phyloP scores from a whole-genome alignment of 371 early-diverging fungal genomes.

The Rhizopus delemar region DNA sequence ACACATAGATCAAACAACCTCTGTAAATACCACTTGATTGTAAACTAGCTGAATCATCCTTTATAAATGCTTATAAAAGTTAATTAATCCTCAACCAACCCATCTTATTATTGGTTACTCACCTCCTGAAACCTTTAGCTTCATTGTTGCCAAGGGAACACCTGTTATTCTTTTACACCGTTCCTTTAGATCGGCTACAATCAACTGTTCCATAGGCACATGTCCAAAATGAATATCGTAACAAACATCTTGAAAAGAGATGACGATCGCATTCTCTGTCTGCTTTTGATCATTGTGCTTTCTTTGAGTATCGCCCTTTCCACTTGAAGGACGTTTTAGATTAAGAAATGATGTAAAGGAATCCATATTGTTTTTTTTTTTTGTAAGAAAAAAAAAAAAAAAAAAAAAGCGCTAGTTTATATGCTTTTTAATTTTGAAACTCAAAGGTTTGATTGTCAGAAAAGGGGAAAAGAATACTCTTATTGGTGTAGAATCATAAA shows the following conservation, averaged over 20 bases:
- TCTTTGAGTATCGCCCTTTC: background rate
- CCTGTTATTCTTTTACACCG: slow-evolving; percentile 28
- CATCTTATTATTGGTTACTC: background rate
- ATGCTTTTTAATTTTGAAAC: no score
- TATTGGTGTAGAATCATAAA: no score
- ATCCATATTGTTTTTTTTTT: background rate
- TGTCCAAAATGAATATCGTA: slow-evolving; percentile 30
- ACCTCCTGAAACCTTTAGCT: slow-evolving; percentile 36
- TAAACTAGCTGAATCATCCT: slow-evolving; percentile 32
- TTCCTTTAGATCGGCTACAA: slow-evolving; percentile 28
- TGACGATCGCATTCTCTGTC: slow-evolving; percentile 6
- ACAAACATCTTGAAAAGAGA: slow-evolving; percentile 14
- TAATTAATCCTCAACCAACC: background rate
- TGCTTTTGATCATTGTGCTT: background rate
- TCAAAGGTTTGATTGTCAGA: no score
- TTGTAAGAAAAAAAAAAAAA: background rate
- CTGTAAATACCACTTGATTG: slow-evolving; percentile 23
- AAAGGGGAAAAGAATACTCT: no score
- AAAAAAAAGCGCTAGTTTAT: no score
- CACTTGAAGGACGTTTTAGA: background rate
- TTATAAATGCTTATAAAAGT: slow-evolving; percentile 22
- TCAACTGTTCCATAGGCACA: slow-evolving; percentile 13
- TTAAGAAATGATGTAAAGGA: background rate
- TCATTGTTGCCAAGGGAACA: slow-evolving; percentile 34
- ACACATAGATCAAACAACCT: slow-evolving; percentile 22